A percentile compares a stretch with the other conserved stretches of the same genome.
phyloP scores from a whole-genome alignment of 2,329 filamentous ascomycete genomes.

The Falciphora oryzae region DNA sequence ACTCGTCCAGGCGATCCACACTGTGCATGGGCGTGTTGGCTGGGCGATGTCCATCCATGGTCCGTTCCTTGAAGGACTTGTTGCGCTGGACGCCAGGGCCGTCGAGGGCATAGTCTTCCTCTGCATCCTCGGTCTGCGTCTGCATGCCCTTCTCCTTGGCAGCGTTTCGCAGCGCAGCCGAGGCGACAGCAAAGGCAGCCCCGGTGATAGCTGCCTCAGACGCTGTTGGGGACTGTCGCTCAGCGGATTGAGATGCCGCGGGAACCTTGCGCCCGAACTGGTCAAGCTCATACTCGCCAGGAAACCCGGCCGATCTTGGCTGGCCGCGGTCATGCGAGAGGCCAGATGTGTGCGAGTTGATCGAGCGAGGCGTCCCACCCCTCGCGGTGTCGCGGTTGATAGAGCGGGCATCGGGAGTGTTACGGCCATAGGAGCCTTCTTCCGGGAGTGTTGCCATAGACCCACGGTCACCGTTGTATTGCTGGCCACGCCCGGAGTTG shows the following conservation, averaged over 20 bases:
- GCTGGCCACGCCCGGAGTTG: slow-evolving; percentile 44
- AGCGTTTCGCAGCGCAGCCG: slow-evolving; percentile 41
- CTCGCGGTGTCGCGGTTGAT: slow-evolving; percentile 19
- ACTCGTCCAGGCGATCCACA: slow-evolving; percentile 49
- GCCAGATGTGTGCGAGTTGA: slow-evolving; percentile 23
- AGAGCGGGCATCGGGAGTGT: slow-evolving; percentile 33
- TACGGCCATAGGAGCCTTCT: slow-evolving; percentile 26
- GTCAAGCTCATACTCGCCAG: slow-evolving; percentile 51
- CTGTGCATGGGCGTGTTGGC: slow-evolving; percentile 53
- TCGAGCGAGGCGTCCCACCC: slow-evolving; percentile 11
- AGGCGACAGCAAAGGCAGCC: slow-evolving; percentile 48
- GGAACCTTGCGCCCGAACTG: slow-evolving; percentile 52
- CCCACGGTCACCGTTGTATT: slow-evolving; percentile 24
- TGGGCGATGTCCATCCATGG: slow-evolving; percentile 49
- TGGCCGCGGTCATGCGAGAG: slow-evolving; percentile 10
- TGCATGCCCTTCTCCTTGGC: slow-evolving; percentile 39
- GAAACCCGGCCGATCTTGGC: slow-evolving; percentile 23
- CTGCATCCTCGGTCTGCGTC: slow-evolving; percentile 28
- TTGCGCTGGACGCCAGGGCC: slow-evolving; percentile 47
- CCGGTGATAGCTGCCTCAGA: slow-evolving; percentile 53
- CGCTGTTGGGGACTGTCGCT: slow-evolving; percentile 46
- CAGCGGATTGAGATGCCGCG: slow-evolving; percentile 26
- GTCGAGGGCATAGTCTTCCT: slow-evolving; percentile 30
- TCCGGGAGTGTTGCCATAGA: slow-evolving; percentile 31
- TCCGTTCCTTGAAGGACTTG: slow-evolving; percentile 61